A percentile compares a stretch with the other conserved stretches of the same genome.
Evolutionary conservation across 78 protist genomes (phyloP).

Genomic region (Dictyostelium firmibasis): DNA sequence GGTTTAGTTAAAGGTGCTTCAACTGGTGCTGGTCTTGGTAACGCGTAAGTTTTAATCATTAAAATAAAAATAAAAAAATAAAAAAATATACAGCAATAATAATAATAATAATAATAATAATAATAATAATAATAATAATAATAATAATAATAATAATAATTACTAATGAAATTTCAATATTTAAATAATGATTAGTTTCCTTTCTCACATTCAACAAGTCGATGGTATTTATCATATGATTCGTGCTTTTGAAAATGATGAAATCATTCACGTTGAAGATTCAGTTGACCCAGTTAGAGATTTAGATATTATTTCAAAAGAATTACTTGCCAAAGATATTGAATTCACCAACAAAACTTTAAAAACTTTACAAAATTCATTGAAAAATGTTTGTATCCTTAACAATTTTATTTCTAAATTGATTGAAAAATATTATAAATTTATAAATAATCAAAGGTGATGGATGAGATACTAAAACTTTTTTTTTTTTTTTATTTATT

Average conservation of each 20-base stretch:
- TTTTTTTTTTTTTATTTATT: too few relatives aligned
- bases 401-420: too few relatives aligned
- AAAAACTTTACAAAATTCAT: slow-evolving; percentile 20
- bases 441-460: not conserved
- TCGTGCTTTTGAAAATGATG: slow-evolving; percentile 94
- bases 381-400: slow-evolving; percentile 13
- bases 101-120: not conserved
- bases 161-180: not conserved
- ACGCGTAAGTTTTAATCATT: slow-evolving; percentile 72
- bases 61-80: not conserved
- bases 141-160: not conserved
- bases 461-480: too few relatives aligned
- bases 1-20: slow-evolving; percentile 98
- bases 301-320: slow-evolving; percentile 92
- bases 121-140: not conserved
- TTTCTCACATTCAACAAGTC: slow-evolving; percentile 94
- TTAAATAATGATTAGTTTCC: slow-evolving; percentile 74
- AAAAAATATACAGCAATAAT: not conserved
- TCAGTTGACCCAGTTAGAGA: slow-evolving; percentile 96
- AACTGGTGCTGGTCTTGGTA: slow-evolving; percentile 97
- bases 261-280: slow-evolving; percentile 97
- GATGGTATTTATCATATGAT: slow-evolving; percentile 98
- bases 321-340: slow-evolving; percentile 93
- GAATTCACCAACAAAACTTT: slow-evolving; percentile 56
- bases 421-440: too few relatives aligned